Base-by-base conservation (phyloP, 768 basidiomycete species). In the Pseudohyphozyma bogoriensis region DNA sequence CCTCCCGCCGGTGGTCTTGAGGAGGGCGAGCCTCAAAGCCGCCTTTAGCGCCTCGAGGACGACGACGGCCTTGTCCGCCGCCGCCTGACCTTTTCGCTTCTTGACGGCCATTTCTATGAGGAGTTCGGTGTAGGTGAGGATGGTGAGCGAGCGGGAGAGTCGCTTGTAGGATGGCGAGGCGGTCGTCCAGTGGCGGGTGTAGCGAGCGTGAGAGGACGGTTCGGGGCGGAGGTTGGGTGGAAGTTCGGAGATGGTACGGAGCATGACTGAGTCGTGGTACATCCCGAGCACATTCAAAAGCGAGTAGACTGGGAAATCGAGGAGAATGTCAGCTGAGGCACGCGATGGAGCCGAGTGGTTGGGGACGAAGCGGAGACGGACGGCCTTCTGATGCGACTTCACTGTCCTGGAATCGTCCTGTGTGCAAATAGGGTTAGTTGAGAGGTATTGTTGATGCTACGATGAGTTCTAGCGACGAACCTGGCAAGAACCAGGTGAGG, bases 221-320 rank as follows among this genome's bases (percentile, higher is more conserved):
- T 60, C 56, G 1, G 70, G 69, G 69, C 46, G 72, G 69, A 50
- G 73, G 64, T 53, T 72, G 60, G 64, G 35, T 5, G 66, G 59
- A 47, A 37, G 70, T 58, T 37, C 66, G 8, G 67, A 35, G 85
- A 82, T 20, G 82, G 78, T 13, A 86, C 85, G 55, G 92, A 89
- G 80, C 72, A 97, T 82, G n/a, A 97, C 76, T 7, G 89, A 86
- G 74, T 97, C 93, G 73, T 97, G 93, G 72, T 96, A 96, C 79
- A 91, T 80, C 77, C 87, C 88, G 72, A 88, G 80, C 45, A 89
- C 77, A 74, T 90, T 91, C 70, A 95, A 78, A 35, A 82, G 74
- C n/a, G 93, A 82, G 42, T 89, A 87, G 55, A 97, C 91, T 96
- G 72, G 15, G 45, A 18, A 5, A 18, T 51, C 26, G 20, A 0